phyloP scores from a whole-genome alignment of 352 stramenopile genomes.

The Pythium folliculosum region DNA sequence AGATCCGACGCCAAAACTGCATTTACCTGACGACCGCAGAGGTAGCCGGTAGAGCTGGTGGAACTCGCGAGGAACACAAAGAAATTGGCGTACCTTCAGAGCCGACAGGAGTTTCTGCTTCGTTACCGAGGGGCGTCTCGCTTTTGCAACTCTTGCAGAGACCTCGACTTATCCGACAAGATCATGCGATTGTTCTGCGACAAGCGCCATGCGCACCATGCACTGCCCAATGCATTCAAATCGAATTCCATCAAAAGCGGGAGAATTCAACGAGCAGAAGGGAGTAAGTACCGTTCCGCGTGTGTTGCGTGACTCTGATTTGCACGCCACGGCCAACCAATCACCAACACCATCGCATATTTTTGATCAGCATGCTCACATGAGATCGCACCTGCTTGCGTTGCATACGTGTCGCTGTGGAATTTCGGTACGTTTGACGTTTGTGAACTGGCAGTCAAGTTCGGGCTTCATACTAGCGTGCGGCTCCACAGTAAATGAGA shows the following conservation, averaged over 20 bases:
- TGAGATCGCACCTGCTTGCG: background rate
- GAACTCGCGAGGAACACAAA: constrained; percentile 19
- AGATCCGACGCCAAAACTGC: constrained; percentile 1
- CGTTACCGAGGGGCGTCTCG: background rate
- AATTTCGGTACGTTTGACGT: background rate
- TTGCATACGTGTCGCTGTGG: background rate
- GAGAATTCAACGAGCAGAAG: background rate
- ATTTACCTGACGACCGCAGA: constrained; percentile 7
- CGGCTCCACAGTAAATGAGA: background rate
- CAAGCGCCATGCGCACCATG: background rate
- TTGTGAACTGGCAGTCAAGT: background rate
- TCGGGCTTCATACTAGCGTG: background rate
- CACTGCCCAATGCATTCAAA: background rate
- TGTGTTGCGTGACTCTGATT: constrained; percentile 6
- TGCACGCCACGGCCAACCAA: too few relatives aligned
- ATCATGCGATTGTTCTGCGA: constrained; percentile 14
- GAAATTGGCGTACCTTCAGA: constrained; percentile 21
- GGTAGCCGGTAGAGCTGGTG: constrained; percentile 10
- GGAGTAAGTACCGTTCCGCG: constrained; percentile 17
- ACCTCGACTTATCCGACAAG: constrained; percentile 16
- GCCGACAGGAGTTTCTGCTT: background rate
- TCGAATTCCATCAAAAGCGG: background rate
- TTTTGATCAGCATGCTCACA: constrained; percentile 28
- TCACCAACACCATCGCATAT: too few relatives aligned
- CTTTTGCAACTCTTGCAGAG: background rate